Base-by-base conservation (phyloP, 176 grass and related monocot species). In the Oryza punctata region DNA sequence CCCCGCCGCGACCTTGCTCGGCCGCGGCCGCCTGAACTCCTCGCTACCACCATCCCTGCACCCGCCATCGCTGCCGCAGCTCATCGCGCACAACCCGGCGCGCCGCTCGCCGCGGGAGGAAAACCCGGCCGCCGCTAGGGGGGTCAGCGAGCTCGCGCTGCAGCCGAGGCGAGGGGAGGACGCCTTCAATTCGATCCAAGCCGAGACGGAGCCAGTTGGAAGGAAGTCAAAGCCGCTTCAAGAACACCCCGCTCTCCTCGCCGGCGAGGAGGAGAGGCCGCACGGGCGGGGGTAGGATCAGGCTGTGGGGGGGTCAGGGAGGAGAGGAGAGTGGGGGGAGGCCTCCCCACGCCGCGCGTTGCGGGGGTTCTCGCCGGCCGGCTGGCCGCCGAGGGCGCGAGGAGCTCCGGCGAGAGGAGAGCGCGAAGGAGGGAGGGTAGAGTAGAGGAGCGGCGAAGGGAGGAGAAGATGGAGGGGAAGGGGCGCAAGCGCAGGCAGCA, bases 21-120 rank as follows among this genome's bases (percentile, higher is more conserved):
- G 89, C 25, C 84, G 84, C 64, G 80, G 18, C 50, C 84, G 70
- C 85, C 85, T 83, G 80, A 84, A 87, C 70, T 87, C 89, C 50
- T 87, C 85, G 63, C 75, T 57, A 12, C 83, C 83, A 12, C 78
- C 72, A 30, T 83, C 84, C 63, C 84, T 72, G 54, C 89, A 76
- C 64, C 84, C 89, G 30, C 33, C 33, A 35, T 87, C 89, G 64
- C 89, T 90, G 80, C 89, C 89, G 81, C 85, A 80, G 89, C 89
- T 90, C 89, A 90, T 90, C 70, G 79, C 85, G 28, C 70, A 7
- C 37, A 40, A 63, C 7, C 37, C 70, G 77, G 29, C 64, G 77
- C 35, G 50, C 33, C n/a, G n/a, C n/a, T n/a, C 12, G 84, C 77
- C 32, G 47, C n/a, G 16, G 65, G 52, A 78, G 75, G 80, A 49